Evolutionary conservation across 106 monocot genomes (phyloP).

Genomic region (Iris macrosiphon): DNA sequence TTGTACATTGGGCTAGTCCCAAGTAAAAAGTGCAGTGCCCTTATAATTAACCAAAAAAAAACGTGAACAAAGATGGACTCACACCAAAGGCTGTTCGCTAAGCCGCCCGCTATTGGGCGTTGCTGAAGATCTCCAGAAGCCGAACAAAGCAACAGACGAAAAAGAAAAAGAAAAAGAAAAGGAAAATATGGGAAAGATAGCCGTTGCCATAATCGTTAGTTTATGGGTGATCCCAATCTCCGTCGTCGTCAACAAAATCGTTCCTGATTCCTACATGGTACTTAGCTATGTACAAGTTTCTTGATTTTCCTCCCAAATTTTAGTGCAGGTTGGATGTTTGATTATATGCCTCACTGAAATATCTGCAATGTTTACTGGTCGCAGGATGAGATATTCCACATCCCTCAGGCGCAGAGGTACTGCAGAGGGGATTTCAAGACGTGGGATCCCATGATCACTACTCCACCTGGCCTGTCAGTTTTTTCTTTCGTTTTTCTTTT

Average conservation of each 20-base stretch:
- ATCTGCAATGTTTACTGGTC: not conserved
- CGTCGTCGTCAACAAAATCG: slow-evolving; percentile 52
- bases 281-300: no score
- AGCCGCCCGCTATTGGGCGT: no score
- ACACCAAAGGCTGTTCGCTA: no score
- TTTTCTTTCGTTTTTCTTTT: not conserved
- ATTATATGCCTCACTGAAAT: slow-evolving; percentile 1
- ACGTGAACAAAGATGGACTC: no score
- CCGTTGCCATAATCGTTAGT: slow-evolving; percentile 39
- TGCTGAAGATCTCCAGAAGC: no score
- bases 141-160: no score
- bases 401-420: slow-evolving; percentile 81
- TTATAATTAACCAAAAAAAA: no score
- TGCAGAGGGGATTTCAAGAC: slow-evolving; percentile 64
- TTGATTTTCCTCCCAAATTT: no score
- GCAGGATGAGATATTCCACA: slow-evolving; percentile 96
- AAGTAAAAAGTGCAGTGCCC: no score
- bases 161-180: not conserved
- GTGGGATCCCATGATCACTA: slow-evolving; percentile 99
- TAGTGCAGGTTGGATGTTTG: slow-evolving; percentile 11
- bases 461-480: slow-evolving; percentile 91
- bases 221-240: slow-evolving; percentile 73
- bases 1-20: no score
- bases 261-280: slow-evolving; percentile 94
- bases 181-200: slow-evolving; percentile 48